Percentiles rank a stretch among this genome's conserved stretches.
These are phyloP conservation scores for Xylaria telfairii DNA, from an alignment of 495 filamentous ascomycete species.

Conservation along the genomic window DNA sequence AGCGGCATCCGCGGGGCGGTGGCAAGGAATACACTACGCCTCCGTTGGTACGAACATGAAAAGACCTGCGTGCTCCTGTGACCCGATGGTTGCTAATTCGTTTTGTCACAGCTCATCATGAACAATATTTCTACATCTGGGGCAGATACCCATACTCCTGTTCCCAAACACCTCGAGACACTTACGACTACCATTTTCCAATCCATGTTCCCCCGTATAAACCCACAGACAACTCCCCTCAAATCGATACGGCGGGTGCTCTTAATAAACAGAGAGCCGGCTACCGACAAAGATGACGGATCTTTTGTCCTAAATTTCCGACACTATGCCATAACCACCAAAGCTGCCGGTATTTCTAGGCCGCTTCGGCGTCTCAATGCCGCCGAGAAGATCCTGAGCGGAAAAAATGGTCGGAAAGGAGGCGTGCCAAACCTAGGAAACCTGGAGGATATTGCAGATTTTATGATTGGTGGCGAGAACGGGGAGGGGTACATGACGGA, in stretches of 20 bases:
- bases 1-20: constrained; percentile 80
- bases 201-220: constrained; percentile 94
- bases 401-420: constrained; percentile 67
- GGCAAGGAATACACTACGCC: constrained; percentile 83
- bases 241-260: constrained; percentile 88
- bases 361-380: constrained; percentile 82
- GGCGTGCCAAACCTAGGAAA: constrained; percentile 87
- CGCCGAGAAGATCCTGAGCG: constrained; percentile 72
- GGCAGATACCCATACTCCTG: constrained; percentile 65
- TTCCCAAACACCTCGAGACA: constrained; percentile 87
- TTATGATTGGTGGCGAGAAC: constrained; percentile 82
- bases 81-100: constrained; percentile 25
- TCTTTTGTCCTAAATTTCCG: constrained; percentile 88
- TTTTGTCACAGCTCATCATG: constrained; percentile 78
- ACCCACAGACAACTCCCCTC: constrained; percentile 86
- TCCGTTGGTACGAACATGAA: constrained; percentile 65
- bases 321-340: constrained; percentile 94
- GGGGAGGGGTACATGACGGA: constrained; percentile 82
- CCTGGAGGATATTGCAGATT: constrained; percentile 93
- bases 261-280: constrained; percentile 80
- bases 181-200: constrained; percentile 96
- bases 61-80: background rate
- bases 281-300: constrained; percentile 60
- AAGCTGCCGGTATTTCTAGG: constrained; percentile 80
- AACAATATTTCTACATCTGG: constrained; percentile 86